Evolutionary conservation across 345 rosid genomes (phyloP).

Genomic region (Mercurialis annua): DNA sequence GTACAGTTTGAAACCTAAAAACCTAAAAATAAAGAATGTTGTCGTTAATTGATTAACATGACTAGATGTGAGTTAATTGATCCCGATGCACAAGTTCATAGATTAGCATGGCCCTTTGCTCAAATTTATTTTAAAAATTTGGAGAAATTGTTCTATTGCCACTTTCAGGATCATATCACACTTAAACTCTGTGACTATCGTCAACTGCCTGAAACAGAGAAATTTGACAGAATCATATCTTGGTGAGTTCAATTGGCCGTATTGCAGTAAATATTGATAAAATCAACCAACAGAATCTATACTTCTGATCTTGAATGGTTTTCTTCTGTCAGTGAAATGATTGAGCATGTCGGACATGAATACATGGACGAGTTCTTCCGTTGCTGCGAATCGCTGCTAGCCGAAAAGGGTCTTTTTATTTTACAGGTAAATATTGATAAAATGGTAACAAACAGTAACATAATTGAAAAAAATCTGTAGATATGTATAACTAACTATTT

Average conservation of each 20-base stretch:
- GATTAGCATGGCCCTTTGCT: no score
- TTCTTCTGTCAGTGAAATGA: constrained; percentile 62
- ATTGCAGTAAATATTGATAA: neutral
- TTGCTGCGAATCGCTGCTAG: constrained; percentile 64
- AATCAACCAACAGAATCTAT: no score
- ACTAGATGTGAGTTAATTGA: no score
- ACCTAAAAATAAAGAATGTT: neutral
- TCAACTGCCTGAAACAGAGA: constrained; percentile 44
- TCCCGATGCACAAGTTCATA: no score
- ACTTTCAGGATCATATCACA: constrained; percentile 49
- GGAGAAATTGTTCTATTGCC: neutral
- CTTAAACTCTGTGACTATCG: constrained; percentile 76
- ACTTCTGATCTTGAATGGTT: neutral
- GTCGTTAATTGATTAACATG: no score
- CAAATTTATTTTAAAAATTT: no score
- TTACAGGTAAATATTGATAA: constrained; percentile 59
- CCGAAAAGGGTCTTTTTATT: constrained; percentile 68
- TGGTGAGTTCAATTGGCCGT: no score
- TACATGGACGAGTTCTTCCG: constrained; percentile 79
- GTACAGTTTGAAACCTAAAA: no score
- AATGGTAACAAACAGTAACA: neutral
- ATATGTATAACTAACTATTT: neutral
- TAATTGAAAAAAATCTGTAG: neutral
- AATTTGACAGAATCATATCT: constrained; percentile 73
- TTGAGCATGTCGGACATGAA: constrained; percentile 90